phyloP scores from a whole-genome alignment of 768 basidiomycete genomes.

The Tricholoma bakamatsutake region DNA sequence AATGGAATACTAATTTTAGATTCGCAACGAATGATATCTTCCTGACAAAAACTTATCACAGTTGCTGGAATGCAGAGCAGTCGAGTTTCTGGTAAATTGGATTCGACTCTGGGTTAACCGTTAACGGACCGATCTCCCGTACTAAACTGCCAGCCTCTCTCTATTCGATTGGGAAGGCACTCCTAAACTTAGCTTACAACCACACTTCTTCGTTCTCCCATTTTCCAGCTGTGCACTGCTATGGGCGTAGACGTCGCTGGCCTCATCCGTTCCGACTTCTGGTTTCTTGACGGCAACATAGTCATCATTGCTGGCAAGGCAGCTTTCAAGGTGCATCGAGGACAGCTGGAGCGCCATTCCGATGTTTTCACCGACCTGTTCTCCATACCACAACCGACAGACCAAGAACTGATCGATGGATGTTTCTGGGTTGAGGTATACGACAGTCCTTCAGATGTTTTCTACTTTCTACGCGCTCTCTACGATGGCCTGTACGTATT shows the following conservation, averaged over 20 bases:
- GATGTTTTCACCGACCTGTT: constrained; percentile 72
- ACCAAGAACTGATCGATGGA: constrained; percentile 48
- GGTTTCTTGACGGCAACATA: constrained; percentile 71
- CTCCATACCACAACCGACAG: constrained; percentile 52
- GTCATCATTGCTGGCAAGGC: constrained; percentile 51
- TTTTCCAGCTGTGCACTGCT: neutral
- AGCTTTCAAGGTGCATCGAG: constrained; percentile 70
- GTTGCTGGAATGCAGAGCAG: too few species aligned
- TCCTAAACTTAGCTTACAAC: neutral
- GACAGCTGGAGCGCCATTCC: constrained; percentile 69
- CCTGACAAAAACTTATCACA: too few species aligned
- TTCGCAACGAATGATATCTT: too few species aligned
- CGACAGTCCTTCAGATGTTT: constrained; percentile 61
- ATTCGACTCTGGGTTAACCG: too few species aligned
- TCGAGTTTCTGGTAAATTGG: too few species aligned
- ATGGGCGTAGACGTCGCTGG: constrained; percentile 10
- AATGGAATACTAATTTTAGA: too few species aligned
- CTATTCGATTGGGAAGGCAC: too few species aligned
- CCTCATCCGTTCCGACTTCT: constrained; percentile 53
- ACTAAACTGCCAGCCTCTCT: neutral
- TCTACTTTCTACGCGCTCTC: constrained; percentile 59
- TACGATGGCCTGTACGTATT: constrained; percentile 72
- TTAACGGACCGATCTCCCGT: too few species aligned
- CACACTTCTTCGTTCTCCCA: neutral
- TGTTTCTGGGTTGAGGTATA: constrained; percentile 56